Evolutionary conservation across 345 rosid species (phyloP), one percentile per base, ranked within the genome.

Genomic region (Arabidopsis suecica): DNA sequence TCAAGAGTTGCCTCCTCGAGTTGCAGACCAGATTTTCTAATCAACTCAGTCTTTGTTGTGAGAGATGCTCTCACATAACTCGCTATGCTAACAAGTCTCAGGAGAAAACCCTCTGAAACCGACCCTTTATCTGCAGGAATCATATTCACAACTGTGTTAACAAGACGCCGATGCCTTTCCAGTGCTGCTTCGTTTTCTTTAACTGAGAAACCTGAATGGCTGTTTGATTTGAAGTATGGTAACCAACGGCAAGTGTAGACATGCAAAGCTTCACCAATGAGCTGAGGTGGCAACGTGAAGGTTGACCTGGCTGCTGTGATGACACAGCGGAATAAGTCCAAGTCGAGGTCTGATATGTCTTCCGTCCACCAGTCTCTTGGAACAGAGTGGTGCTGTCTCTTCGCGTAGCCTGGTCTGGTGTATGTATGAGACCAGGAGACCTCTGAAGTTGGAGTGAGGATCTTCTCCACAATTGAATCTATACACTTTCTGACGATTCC

Each of bases 331-430:
- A 93, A 91, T 23, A 93, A 86, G 82, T 93, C 98, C 69, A 96
- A 76, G 57, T 96, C 96, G 22, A 96, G 96, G 76, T 91, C 94
- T 5, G 97, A 86, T 80, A 91, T 78, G 80, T 96, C 97, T 69
- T 96, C 99, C 1, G 97, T 93, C 98, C 99, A 96, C 99, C 98
- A 96, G 82, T 96, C 99, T 72, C 80, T 88, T 45, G 99, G 99
- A 45, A 81, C 93, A 18, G 90, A 81, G 49, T 77, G 90, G 11
- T 81, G 90, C 69, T 84, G 79, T 70, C 81, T 84, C 73, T 85
- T 91, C 42, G 55, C 67, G 63, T 86, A 88, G 56, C 97, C 97
- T 62, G 82, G 86, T 79, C 99, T 85, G 3, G 96, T 87, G 67
- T 96, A 96, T 47, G 97, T 90, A 67, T 83, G 86, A 60, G 99